Base-by-base conservation (phyloP, 2,329 filamentous ascomycete species). In the Apiospora arundinis region DNA sequence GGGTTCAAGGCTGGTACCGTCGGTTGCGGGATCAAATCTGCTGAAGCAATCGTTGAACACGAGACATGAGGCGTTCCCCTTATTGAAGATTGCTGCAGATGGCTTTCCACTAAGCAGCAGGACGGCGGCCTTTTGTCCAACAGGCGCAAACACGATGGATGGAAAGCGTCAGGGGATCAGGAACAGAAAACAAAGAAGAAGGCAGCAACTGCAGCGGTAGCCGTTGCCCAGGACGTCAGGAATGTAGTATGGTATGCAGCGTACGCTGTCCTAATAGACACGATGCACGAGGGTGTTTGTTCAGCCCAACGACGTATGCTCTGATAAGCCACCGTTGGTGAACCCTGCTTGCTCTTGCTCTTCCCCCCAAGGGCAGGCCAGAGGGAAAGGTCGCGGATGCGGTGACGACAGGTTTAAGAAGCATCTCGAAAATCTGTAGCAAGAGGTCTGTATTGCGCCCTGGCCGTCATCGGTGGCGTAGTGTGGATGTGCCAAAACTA, bases 31-130 rank as follows among this genome's bases (percentile, higher is more conserved):
- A 37, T 60, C 52, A 60, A 37, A 7, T 21, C 8, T 60, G 16
- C 16, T n/a, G 52, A 37, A 63, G 56, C 18, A 40, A 63, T n/a
- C 18, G 56, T 40, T 40, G 56, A 40, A 63, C 4, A 63, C 28
- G 32, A 63, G 56, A 63, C 52, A 60, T 60, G 52, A 60, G 52
- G 52, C 52, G 52, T 60, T 18, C 7, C 21, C 28, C 52, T 37
- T 9, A 21, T 60, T 32, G 9, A n/a, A 60, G 28, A 32, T 11
- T 63, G 28, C 32, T 63, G 32, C 56, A 63, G 56, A 63, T 63
- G 56, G 56, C 56, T 63, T 63, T 40, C 28, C 52, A 60, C 18
- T 11, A 63, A 12, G 18, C 1, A 32, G 18, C 28, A 63, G 21
- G 21, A 7, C 18, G 18, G 8, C 9, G 8, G 56, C 28, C 18